These are phyloP conservation scores for Ocimum tenuiflorum DNA, from an alignment of 257 asterid genomes.

Conservation along the genomic window DNA sequence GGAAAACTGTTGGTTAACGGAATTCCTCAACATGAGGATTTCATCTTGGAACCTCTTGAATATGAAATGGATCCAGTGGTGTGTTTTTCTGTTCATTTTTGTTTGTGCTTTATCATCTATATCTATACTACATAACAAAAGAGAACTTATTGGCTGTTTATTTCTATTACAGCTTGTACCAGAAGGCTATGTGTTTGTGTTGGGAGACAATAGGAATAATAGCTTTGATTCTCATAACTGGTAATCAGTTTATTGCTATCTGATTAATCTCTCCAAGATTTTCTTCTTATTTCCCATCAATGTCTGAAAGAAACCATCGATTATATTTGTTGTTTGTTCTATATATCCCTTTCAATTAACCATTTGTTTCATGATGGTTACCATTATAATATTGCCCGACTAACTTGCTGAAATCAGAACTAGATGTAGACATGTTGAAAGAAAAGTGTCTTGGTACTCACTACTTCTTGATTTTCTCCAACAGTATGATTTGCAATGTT, in stretches of 20 bases:
- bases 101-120: background rate
- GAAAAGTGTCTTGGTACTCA: background rate
- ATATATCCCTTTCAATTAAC: background rate
- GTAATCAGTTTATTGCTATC: conserved; percentile 26
- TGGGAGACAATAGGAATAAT: conserved; percentile 96
- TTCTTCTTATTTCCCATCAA: background rate
- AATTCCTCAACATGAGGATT: conserved; percentile 68
- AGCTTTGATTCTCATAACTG: conserved; percentile 92
- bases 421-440: background rate
- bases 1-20: conserved; percentile 77
- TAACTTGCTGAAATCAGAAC: background rate
- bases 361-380: background rate
- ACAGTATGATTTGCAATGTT: background rate
- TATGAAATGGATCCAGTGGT: conserved; percentile 88
- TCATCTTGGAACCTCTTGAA: conserved; percentile 75
- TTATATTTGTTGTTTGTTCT: background rate
- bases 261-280: background rate
- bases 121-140: background rate
- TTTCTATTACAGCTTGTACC: conserved; percentile 62
- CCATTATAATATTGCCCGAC: background rate
- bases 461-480: background rate
- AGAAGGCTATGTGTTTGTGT: conserved; percentile 78
- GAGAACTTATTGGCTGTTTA: background rate
- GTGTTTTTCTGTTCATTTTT: conserved; percentile 11
- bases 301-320: background rate